Conservation (phyloP, 257 asterid genomes). For the Nicotiana obtusifolia region DNA sequence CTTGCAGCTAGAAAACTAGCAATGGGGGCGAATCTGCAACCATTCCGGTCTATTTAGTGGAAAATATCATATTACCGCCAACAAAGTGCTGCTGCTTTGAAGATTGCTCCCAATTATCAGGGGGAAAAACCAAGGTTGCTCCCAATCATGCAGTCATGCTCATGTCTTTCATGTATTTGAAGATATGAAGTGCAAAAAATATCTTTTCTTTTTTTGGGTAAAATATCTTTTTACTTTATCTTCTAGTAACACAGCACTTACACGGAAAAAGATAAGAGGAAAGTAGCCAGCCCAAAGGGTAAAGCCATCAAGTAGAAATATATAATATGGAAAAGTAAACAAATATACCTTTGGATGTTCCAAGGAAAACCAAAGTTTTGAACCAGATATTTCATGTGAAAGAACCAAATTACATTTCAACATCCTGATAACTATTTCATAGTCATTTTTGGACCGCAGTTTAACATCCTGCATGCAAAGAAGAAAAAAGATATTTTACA, state of each 20-base stretch:
- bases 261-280: background rate
- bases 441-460: slow-evolving; percentile 48
- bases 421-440: slow-evolving; percentile 56
- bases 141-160: background rate
- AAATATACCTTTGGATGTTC: slow-evolving; percentile 78
- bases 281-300: background rate
- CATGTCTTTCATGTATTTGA: background rate
- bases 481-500: background rate
- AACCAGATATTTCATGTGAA: slow-evolving; percentile 46
- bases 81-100: background rate
- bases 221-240: background rate
- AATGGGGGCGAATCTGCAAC: background rate
- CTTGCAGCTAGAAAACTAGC: slow-evolving; percentile 1
- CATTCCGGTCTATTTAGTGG: background rate
- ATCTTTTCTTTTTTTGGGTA: background rate
- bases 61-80: background rate
- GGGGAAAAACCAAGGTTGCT: background rate
- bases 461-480: slow-evolving; percentile 29
- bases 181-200: background rate
- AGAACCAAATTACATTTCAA: slow-evolving; percentile 46
- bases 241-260: background rate
- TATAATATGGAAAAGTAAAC: slow-evolving; percentile 3
- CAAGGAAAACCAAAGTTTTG: slow-evolving; percentile 59
- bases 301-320: background rate
- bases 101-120: background rate